Evolutionary conservation across 495 filamentous ascomycete genomes (phyloP).

Genomic region (Thermothielavioides terrestris): DNA sequence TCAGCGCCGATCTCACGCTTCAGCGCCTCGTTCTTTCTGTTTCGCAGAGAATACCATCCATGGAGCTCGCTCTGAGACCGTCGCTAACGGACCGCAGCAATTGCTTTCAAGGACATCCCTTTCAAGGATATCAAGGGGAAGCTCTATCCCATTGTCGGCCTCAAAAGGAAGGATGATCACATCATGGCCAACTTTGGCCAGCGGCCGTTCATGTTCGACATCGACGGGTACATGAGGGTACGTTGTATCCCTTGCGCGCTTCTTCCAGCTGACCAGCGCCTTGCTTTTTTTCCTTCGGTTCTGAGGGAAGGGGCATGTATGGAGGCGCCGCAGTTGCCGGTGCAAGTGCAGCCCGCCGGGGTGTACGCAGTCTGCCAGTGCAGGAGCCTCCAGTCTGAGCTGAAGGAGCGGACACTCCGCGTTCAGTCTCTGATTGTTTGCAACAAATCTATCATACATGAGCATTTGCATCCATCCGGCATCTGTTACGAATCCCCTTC

Average conservation of each 20-base stretch:
- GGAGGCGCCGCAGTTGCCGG: neutral
- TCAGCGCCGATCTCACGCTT: neutral
- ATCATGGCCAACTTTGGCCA: conserved; percentile 89
- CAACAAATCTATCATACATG: no score
- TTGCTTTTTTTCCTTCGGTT: neutral
- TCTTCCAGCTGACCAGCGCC: neutral
- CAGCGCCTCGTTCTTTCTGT: neutral
- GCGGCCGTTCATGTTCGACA: conserved; percentile 81
- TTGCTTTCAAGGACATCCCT: conserved; percentile 74
- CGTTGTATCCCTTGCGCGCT: neutral
- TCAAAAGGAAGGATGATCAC: conserved; percentile 82
- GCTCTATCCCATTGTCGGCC: conserved; percentile 82
- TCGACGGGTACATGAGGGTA: conserved; percentile 80
- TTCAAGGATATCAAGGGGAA: conserved; percentile 51
- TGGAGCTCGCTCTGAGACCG: no score
- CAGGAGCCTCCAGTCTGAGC: no score
- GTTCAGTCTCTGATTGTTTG: no score
- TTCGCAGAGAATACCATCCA: no score
- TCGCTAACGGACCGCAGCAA: conserved; percentile 41
- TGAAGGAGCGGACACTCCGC: no score
- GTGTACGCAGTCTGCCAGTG: no score
- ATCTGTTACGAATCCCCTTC: no score
- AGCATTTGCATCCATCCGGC: no score
- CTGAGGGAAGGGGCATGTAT: neutral
- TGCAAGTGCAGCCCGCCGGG: no score